These are phyloP conservation scores for Hygrophorus pudorinus DNA, from an alignment of 768 basidiomycete species.

Conservation along the genomic window DNA sequence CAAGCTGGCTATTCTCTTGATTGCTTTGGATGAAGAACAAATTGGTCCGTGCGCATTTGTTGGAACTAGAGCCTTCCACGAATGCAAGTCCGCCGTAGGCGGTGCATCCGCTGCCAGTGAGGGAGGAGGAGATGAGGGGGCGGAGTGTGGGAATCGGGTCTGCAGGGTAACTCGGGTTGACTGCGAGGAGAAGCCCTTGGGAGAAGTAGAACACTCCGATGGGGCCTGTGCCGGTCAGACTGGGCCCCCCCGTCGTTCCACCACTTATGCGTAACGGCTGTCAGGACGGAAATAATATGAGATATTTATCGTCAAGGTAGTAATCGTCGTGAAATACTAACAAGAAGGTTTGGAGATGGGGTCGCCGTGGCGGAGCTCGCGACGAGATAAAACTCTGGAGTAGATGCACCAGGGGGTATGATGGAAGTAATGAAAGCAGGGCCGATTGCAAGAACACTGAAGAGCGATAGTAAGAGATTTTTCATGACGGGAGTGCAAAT, in stretches of 20 bases:
- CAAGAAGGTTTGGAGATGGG: slow-evolving; percentile 17
- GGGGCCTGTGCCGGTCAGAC: slow-evolving; percentile 17
- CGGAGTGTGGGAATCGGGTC: slow-evolving; percentile 9
- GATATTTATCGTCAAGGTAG: background rate
- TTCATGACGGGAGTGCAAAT: no score
- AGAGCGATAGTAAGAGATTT: no score
- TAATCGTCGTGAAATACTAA: slow-evolving; percentile 7
- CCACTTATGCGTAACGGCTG: slow-evolving; percentile 22
- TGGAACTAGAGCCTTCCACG: slow-evolving; percentile 16
- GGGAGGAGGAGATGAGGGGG: slow-evolving; percentile 15
- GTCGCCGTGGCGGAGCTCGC: slow-evolving; percentile 13
- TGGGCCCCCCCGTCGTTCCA: slow-evolving; percentile 14
- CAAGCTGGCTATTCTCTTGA: slow-evolving; percentile 21
- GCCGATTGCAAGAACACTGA: no score
- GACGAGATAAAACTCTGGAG: slow-evolving; percentile 26
- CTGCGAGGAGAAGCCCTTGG: slow-evolving; percentile 15
- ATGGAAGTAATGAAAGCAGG: no score
- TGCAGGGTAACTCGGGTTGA: slow-evolving; percentile 12
- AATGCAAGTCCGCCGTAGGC: slow-evolving; percentile 20
- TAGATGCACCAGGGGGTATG: slow-evolving; percentile 13
- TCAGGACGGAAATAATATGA: background rate
- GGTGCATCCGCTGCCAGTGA: slow-evolving; percentile 14
- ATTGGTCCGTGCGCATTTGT: slow-evolving; percentile 18
- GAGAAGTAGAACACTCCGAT: slow-evolving; percentile 24
- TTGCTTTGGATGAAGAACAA: slow-evolving; percentile 20